Evolutionary conservation across 768 basidiomycete genomes (phyloP).

Genomic region (Calocera viscosa): DNA sequence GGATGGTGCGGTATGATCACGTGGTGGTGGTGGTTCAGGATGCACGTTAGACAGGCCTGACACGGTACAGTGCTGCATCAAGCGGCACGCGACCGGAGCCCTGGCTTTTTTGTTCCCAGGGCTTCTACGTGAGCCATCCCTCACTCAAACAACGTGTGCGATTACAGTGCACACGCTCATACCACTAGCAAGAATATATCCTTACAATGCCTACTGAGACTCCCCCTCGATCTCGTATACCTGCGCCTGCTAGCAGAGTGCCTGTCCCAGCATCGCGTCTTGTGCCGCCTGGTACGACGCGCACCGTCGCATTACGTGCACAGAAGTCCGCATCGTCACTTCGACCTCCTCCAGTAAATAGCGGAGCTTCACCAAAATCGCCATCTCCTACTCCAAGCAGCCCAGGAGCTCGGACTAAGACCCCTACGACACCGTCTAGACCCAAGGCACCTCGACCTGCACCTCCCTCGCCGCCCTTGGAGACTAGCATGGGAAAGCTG

Average conservation of each 20-base stretch:
- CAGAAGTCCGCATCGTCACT: not conserved
- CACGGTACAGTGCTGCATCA: too few species aligned
- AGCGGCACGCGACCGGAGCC: too few species aligned
- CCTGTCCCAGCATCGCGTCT: not conserved
- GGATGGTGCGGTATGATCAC: too few species aligned
- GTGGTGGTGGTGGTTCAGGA: too few species aligned
- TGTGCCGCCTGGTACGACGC: not conserved
- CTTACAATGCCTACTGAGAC: not conserved
- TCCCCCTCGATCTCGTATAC: not conserved
- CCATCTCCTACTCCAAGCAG: not conserved
- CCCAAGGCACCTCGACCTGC: not conserved
- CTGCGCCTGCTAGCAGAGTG: not conserved
- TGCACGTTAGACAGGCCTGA: too few species aligned
- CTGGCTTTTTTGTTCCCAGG: conserved; percentile 20
- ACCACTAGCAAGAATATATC: conserved; percentile 1
- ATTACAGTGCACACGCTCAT: not conserved
- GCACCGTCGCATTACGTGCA: not conserved
- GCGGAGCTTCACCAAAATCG: not conserved
- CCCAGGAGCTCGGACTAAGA: not conserved
- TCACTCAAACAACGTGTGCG: not conserved
- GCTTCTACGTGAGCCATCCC: conserved; percentile 34
- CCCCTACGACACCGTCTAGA: not conserved
- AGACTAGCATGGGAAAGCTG: not conserved
- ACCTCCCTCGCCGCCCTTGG: not conserved
- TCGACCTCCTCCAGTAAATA: not conserved